Conservation (phyloP, 2,329 filamentous ascomycete genomes). For the Cladosporium colombiae region DNA sequence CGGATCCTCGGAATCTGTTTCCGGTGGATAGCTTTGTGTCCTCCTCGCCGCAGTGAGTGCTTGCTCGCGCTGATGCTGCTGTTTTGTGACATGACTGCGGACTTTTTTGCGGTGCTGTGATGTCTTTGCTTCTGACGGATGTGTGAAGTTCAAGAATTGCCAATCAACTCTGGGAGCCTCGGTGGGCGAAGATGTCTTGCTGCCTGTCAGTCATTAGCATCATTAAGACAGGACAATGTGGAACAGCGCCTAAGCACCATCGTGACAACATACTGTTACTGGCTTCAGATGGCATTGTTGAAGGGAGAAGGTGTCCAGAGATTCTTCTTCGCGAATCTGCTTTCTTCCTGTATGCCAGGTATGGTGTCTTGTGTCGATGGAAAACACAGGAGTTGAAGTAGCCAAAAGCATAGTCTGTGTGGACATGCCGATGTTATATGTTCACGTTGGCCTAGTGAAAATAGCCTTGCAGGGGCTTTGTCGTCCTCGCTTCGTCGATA, state of each 20-base stretch:
- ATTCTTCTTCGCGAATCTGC: background rate
- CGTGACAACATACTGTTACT: conserved; percentile 10
- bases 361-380: background rate
- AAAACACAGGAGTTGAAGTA: background rate
- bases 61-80: conserved; percentile 35
- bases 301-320: background rate
- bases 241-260: background rate
- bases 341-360: conserved; percentile 6
- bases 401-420: background rate
- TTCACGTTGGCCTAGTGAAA: background rate
- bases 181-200: conserved; percentile 26
- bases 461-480: conserved; percentile 23
- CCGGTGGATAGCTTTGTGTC: conserved; percentile 13
- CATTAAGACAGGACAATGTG: background rate
- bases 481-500: conserved; percentile 21
- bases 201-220: conserved; percentile 25
- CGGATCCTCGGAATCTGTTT: background rate
- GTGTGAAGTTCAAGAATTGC: conserved; percentile 39
- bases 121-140: conserved; percentile 38
- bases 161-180: conserved; percentile 34
- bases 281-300: conserved; percentile 13
- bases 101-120: conserved; percentile 36
- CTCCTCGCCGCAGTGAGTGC: conserved; percentile 28
- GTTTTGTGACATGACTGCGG: conserved; percentile 38
- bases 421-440: conserved; percentile 16